Percentiles rank a stretch among this genome's conserved stretches.
phyloP scores from a whole-genome alignment of 164 flowering plant genomes.

The Aristolochia fimbriata region DNA sequence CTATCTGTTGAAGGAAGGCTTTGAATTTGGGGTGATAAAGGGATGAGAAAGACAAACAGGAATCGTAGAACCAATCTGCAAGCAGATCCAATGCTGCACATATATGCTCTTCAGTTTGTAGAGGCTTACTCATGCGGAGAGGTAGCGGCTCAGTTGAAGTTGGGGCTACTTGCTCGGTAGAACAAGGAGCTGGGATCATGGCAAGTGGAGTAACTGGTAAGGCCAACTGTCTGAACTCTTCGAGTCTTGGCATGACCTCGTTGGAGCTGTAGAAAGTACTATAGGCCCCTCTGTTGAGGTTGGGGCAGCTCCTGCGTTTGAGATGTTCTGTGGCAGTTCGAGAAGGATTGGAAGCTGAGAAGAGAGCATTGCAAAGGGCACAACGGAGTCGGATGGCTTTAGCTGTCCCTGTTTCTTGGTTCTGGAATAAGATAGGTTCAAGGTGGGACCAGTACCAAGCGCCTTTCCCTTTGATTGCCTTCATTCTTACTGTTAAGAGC shows the following conservation, averaged over 20 bases:
- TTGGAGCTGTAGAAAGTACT: slow-evolving; percentile 4
- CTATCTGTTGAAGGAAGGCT: slow-evolving; percentile 18
- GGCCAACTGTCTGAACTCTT: slow-evolving; percentile 7
- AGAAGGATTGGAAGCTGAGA: slow-evolving; percentile 30
- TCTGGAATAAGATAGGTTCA: slow-evolving; percentile 24
- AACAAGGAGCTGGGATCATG: slow-evolving; percentile 12
- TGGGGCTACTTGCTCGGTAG: too few relatives aligned
- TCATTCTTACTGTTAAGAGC: slow-evolving; percentile 35
- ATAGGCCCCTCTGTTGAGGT: slow-evolving; percentile 16
- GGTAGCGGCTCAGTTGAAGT: slow-evolving; percentile 4
- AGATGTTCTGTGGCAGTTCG: slow-evolving; percentile 65
- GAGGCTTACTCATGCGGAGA: slow-evolving; percentile 4
- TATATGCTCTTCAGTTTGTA: slow-evolving; percentile 9
- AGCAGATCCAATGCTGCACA: slow-evolving; percentile 16
- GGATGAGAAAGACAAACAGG: slow-evolving; percentile 19
- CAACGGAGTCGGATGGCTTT: slow-evolving; percentile 51
- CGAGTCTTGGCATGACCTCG: slow-evolving; percentile 10
- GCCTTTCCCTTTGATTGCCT: slow-evolving; percentile 62
- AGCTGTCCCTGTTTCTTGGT: slow-evolving; percentile 36
- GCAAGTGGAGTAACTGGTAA: slow-evolving; percentile 13
- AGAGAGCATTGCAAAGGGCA: slow-evolving; percentile 28
- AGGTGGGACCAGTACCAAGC: slow-evolving; percentile 48
- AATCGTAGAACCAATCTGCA: slow-evolving; percentile 21
- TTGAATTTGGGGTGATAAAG: slow-evolving; percentile 17
- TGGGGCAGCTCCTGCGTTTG: slow-evolving; percentile 51